Base-by-base conservation (phyloP, 2,329 filamentous ascomycete genomes). In the Fusarium transvaalense region DNA sequence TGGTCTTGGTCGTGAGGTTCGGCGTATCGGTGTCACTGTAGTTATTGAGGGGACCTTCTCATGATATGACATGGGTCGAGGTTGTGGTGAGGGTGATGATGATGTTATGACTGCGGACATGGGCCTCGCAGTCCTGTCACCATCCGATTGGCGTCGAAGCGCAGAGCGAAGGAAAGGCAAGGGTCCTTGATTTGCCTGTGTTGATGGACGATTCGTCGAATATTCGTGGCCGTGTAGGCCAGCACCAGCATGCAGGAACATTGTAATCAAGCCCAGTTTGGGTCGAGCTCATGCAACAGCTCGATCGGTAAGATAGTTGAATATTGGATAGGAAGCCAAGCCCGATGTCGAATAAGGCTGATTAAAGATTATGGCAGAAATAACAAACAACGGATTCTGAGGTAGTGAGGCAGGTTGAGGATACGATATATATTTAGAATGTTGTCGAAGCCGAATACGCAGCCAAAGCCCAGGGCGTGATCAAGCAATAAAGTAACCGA, bases 171-270 rank as follows among this genome's bases (percentile, higher is more conserved):
- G 68, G 8, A 84, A 78, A 13, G 80, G 77, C n/a, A 79, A 75
- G 39, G 79, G 80, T 66, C 71, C 75, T 25, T 75, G 72, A 39
- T 77, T 76, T 66, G 76, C 77, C 56, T 77, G 68, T 38, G 75
- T 73, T 17, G 77, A 69, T 25, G 76, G 59, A 55, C 77, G 73
- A 43, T 78, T 77, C 58, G 77, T 76, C 31, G 85, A 87, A 71
- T 85, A 88, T 74, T 88, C 86, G 74, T 88, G 86, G 75, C 86
- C 86, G 73, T 89, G 86, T 21, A 89, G 80, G 77, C 86, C 85
- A 50, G 86, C 86, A 45, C 85, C 86, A 19, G 85, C 82, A 72
- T 89, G 87, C 34, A 89, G 78, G 73, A 89, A 87, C 87, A 89
- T 89, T 67, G 64, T 78, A 64, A 39, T 65, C 61, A 60, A 58